Evolutionary conservation across 2,329 filamentous ascomycete genomes (phyloP).

Genomic region (Aspergillus sp.): DNA sequence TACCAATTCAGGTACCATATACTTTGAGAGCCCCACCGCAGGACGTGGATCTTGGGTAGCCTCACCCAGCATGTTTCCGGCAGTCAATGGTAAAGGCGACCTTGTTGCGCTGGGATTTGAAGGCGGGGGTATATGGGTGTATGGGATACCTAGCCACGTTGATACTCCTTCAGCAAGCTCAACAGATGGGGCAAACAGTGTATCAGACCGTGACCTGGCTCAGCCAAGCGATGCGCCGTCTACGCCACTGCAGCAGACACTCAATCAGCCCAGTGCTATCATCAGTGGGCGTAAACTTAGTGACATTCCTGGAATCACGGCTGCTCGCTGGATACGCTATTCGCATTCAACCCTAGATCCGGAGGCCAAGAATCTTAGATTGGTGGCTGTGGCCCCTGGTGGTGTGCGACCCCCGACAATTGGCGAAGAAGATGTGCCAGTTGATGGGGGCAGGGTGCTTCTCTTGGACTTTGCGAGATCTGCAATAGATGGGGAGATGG

Average conservation of each 20-base stretch:
- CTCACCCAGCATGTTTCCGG: constrained; percentile 60
- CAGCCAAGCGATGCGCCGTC: background rate
- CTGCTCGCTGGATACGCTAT: constrained; percentile 62
- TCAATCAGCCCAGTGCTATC: constrained; percentile 54
- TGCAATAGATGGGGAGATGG: constrained; percentile 46
- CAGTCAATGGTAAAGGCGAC: constrained; percentile 61
- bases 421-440: constrained; percentile 65
- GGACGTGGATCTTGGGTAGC: constrained; percentile 46
- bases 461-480: constrained; percentile 67
- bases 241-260: constrained; percentile 24
- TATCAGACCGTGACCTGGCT: constrained; percentile 9
- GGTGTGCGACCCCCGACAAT: constrained; percentile 52
- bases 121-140: constrained; percentile 66
- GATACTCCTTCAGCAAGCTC: constrained; percentile 44
- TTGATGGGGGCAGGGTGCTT: constrained; percentile 68
- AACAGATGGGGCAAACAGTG: constrained; percentile 3
- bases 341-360: constrained; percentile 45
- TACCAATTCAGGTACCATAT: constrained; percentile 65
- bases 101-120: constrained; percentile 67
- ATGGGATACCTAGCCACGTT: constrained; percentile 66
- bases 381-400: constrained; percentile 66
- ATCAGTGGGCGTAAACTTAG: constrained; percentile 59
- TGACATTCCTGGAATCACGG: constrained; percentile 58
- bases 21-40: constrained; percentile 62
- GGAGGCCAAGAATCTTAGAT: constrained; percentile 24